Conservation (phyloP, 192 early-diverging fungal genomes). For the Backusella australiensis region DNA sequence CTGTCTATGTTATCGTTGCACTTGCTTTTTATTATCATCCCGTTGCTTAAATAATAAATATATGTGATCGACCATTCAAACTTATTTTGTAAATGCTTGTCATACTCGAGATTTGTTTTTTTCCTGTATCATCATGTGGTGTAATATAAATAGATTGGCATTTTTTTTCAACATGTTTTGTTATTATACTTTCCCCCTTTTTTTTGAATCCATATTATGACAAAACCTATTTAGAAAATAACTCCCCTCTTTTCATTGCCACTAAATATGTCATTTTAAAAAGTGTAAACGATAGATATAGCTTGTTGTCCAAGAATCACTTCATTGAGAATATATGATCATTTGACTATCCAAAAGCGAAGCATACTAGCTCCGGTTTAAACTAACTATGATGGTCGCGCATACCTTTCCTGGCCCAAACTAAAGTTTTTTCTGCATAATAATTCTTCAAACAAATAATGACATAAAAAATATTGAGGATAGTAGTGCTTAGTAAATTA, state of each 20-base stretch:
- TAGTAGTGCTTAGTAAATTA: background rate
- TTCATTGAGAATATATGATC: background rate
- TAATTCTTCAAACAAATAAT: background rate
- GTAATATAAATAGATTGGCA: background rate
- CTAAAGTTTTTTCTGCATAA: background rate
- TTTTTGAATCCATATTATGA: background rate
- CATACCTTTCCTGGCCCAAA: too few relatives aligned
- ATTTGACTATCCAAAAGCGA: background rate
- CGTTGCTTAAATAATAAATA: conserved; percentile 2
- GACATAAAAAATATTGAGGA: background rate
- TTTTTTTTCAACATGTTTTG: background rate
- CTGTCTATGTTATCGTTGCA: conserved; percentile 80
- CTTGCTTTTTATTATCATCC: conserved; percentile 80
- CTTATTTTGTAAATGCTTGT: background rate
- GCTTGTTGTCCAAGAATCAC: background rate
- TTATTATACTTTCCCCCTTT: background rate
- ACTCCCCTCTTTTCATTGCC: background rate
- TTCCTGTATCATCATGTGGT: background rate
- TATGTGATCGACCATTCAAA: background rate
- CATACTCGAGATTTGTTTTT: background rate
- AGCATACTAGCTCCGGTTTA: background rate
- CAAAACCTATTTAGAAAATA: background rate
- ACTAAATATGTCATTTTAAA: background rate
- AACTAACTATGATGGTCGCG: too few relatives aligned
- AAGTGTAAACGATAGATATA: background rate